Conservation (phyloP, 805 yeast genomes). For the Sporopachydermia quercuum region DNA sequence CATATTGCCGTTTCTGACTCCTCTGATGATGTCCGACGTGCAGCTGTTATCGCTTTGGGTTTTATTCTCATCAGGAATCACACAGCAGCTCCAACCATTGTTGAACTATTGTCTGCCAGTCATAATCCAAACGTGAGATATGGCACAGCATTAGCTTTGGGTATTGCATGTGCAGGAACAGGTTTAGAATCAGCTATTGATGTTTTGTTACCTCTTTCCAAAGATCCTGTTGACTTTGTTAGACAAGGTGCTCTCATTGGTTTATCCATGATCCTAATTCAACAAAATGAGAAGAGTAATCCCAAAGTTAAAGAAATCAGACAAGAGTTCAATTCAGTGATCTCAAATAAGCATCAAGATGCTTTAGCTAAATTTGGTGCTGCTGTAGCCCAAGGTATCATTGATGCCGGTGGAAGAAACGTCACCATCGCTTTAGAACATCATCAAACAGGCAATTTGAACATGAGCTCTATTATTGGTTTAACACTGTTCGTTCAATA, state of each 20-base stretch:
- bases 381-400: slow-evolving; percentile 89
- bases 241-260: slow-evolving; percentile 97
- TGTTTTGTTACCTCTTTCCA: slow-evolving; percentile 80
- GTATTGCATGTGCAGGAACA: slow-evolving; percentile 94
- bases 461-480: slow-evolving; percentile 86
- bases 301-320: slow-evolving; percentile 71
- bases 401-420: slow-evolving; percentile 97
- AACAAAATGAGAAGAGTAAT: slow-evolving; percentile 68
- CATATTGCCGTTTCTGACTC: slow-evolving; percentile 96
- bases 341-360: slow-evolving; percentile 83
- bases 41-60: slow-evolving; percentile 84
- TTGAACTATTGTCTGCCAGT: slow-evolving; percentile 80
- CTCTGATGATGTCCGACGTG: slow-evolving; percentile 91
- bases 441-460: slow-evolving; percentile 75
- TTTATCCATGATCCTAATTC: slow-evolving; percentile 75
- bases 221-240: slow-evolving; percentile 92
- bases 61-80: slow-evolving; percentile 83
- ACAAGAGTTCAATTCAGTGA: slow-evolving; percentile 59
- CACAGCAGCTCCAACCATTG: slow-evolving; percentile 88
- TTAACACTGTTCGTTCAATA: slow-evolving; percentile 78
- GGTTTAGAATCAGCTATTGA: slow-evolving; percentile 80
- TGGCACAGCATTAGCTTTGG: slow-evolving; percentile 95
- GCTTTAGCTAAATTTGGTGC: slow-evolving; percentile 97
- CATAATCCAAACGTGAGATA: slow-evolving; percentile 97
- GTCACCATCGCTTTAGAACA: slow-evolving; percentile 89